These are phyloP conservation scores for Lycium barbarum DNA, from an alignment of 257 asterid genomes.

Conservation along the genomic window DNA sequence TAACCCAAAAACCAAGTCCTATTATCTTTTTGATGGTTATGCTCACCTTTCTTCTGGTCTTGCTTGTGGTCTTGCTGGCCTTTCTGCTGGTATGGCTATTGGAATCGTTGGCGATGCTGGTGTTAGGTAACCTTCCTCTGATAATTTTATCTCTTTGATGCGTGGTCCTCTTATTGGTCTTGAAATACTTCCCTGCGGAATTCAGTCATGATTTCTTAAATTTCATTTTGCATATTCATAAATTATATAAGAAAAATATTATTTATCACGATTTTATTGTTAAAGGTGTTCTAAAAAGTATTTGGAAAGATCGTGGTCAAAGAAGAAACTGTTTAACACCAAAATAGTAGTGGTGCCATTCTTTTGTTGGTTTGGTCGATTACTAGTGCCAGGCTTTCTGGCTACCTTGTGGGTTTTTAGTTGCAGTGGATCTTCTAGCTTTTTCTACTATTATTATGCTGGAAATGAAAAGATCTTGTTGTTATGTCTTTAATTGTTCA, in stretches of 20 bases:
- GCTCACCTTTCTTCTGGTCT: conserved; percentile 78
- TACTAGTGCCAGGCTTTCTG: background rate
- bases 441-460: background rate
- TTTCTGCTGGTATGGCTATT: conserved; percentile 75
- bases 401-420: background rate
- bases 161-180: background rate
- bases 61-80: conserved; percentile 72
- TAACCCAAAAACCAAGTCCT: conserved; percentile 73
- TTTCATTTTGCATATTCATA: background rate
- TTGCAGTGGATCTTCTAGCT: background rate
- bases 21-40: conserved; percentile 67
- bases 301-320: background rate
- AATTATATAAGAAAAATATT: background rate
- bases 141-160: background rate
- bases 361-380: background rate
- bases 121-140: conserved; percentile 49
- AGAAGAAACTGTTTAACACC: background rate
- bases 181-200: background rate
- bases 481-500: background rate
- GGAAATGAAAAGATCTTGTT: too few relatives aligned
- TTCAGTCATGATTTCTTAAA: background rate
- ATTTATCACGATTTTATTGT: too few relatives aligned
- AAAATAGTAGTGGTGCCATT: background rate
- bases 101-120: conserved; percentile 76
- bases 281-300: background rate